Evolutionary conservation across 176 grass and related monocot species (phyloP), one percentile per base, ranked within the genome.

Genomic region (Pontederia paniculata): DNA sequence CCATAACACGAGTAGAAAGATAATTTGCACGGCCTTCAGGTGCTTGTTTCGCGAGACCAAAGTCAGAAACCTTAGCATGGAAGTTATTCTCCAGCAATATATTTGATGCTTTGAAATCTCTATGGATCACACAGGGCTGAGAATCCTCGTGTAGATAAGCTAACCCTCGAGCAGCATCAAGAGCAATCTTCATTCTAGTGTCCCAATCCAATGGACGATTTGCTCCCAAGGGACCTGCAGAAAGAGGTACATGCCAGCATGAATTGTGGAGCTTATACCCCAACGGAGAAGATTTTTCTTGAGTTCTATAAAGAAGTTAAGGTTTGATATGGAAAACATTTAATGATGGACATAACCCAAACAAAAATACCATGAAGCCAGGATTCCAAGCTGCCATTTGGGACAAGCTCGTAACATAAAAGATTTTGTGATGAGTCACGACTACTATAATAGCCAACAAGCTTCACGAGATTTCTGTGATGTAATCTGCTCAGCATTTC

Each of bases 21-120:
- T 88, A 89, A 82, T 98, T 91, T 28, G 70, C 20, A 17, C 72
- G 83, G 14, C 94, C 94, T 82, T 98, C 94, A 9, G 87, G 94
- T 17, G 87, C 94, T 76, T 93, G 87, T 70, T 98, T 98, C 28
- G 94, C 94, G 49, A 98, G 75, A 75, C 94, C 94, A 70, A 98
- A 98, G 79, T 98, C 94, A 22, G 94, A 80, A 52, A 98, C 87
- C 83, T 98, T 98, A 25, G 94, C 94, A 73, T 93, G 94, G 61
- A 98, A 98, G 54, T 88, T 86, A 52, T 88, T 70, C 69, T 98
- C 94, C 25, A 98, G 87, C 72, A 98, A 84, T 91, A 98, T 93
- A 77, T 98, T 98, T 20, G 94, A 93, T 65, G 94, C 84, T 77
- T 98, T 98, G 68, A 98, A 98, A 77, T 98, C 94, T 72, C 94